Conservation (phyloP, 352 stramenopile genomes). For the Phytophthora meadii region DNA sequence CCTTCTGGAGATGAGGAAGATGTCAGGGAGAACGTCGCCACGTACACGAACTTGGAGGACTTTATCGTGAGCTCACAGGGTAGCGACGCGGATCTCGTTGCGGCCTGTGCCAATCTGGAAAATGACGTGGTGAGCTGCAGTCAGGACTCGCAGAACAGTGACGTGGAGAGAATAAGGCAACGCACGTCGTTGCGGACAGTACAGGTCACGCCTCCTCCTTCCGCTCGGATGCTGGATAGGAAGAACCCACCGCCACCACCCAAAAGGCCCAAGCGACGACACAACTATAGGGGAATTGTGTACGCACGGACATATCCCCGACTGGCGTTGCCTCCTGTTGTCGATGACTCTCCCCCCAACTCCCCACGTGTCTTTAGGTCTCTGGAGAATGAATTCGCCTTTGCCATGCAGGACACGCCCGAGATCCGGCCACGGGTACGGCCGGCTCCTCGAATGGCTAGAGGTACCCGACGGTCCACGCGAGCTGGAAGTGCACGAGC, state of each 20-base stretch:
- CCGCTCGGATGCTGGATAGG: slow-evolving; percentile 68
- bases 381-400: slow-evolving; percentile 68
- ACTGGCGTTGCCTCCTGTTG: slow-evolving; percentile 42
- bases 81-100: slow-evolving; percentile 34
- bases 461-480: slow-evolving; percentile 45
- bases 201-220: slow-evolving; percentile 72
- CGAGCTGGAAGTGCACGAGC: slow-evolving; percentile 42
- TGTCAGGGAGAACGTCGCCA: slow-evolving; percentile 26
- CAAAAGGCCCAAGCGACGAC: slow-evolving; percentile 37
- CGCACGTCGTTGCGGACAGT: slow-evolving; percentile 38
- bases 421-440: slow-evolving; percentile 51
- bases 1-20: slow-evolving; percentile 29
- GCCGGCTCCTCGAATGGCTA: slow-evolving; percentile 56
- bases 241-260: slow-evolving; percentile 72
- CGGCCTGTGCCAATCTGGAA: slow-evolving; percentile 32
- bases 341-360: slow-evolving; percentile 44
- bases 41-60: slow-evolving; percentile 32
- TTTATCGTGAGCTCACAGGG: slow-evolving; percentile 29
- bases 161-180: slow-evolving; percentile 28
- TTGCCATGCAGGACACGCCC: slow-evolving; percentile 63
- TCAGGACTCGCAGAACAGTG: slow-evolving; percentile 31
- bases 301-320: slow-evolving; percentile 42
- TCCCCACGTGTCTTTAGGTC: slow-evolving; percentile 64
- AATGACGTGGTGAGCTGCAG: slow-evolving; percentile 28
- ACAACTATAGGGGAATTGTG: slow-evolving; percentile 32